Base-by-base conservation (phyloP, 306 rosid species). In the Cicer judaicum region DNA sequence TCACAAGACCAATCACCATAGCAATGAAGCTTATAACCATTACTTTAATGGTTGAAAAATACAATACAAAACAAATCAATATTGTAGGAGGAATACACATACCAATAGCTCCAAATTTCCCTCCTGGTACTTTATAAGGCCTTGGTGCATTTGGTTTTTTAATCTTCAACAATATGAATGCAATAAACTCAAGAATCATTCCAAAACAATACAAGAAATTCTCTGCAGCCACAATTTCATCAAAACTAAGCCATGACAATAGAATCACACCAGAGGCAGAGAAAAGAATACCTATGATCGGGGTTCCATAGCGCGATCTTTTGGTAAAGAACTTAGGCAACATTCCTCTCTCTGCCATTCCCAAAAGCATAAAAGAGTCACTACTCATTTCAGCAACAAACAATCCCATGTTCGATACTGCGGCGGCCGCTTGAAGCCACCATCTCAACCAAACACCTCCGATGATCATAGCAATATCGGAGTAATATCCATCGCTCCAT, bases 1-100 rank as follows among this genome's bases (percentile, higher is more conserved):
- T 57, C 84, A 85, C 75, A 74, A 88, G 80, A 67, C 98, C 97
- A 72, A 91, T 82, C 0, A 77, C 84, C 67, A 91, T 79, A 46
- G 91, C 98, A 18, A 57, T 55, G 24, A 89, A 68, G 85, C 97
- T 93, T 42, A 91, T 43, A 53, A 80, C 41, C 82, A 85, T 60
- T 42, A 89, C 80, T 74, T 91, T 93, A 34, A 85, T 68, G 7
- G 91, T 49, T 24, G 96, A 91, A 49, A 93, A 82, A 24, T 57
- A 82, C 84, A 93, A 75, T 18, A 93, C 96, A 21, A 87, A 57
- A 56, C 91, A 75, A 11, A 93, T 91, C 73, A 91, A 70, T 65
- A 86, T 72, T 8, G 97, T 91, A 3, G 97, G 97, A 68, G 90
- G 97, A 61, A 83, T 69, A 24, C 98, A 93, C 83, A 91, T 57